A percentile compares a stretch with the other conserved stretches of the same genome.
Evolutionary conservation across 371 early-diverging fungal species (phyloP).

Genomic region (Rhizopus delemar): DNA sequence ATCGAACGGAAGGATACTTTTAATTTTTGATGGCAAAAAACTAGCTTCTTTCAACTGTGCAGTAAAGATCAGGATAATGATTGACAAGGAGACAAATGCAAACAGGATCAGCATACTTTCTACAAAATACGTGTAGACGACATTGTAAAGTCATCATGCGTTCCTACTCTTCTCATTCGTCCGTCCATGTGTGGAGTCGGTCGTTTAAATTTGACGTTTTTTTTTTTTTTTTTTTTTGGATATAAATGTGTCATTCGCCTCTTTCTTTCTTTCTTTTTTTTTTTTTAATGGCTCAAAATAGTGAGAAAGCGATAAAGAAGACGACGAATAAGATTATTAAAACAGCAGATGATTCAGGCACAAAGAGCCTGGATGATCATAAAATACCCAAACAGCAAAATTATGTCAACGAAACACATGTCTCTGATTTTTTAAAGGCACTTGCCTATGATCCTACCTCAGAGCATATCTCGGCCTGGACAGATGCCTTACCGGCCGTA

Average conservation of each 20-base stretch:
- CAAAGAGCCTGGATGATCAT: conserved; percentile 5
- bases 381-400: conserved; percentile 19
- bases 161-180: too few species aligned
- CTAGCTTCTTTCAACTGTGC: too few species aligned
- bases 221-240: not conserved
- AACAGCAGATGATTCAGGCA: conserved; percentile 25
- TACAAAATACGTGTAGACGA: too few species aligned
- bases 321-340: conserved; percentile 23
- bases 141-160: too few species aligned
- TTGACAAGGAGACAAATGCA: too few species aligned
- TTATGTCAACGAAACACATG: conserved; percentile 55
- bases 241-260: not conserved
- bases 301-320: conserved; percentile 26
- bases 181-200: too few species aligned
- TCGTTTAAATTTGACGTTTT: too few species aligned
- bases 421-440: conserved; percentile 52
- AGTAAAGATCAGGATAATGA: too few species aligned
- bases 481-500: conserved; percentile 40
- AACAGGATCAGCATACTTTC: too few species aligned
- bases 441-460: conserved; percentile 37
- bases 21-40: too few species aligned
- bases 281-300: conserved; percentile 12
- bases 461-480: conserved; percentile 56
- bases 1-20: too few species aligned
- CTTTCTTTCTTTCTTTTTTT: conserved; percentile 3